A percentile compares a stretch with the other conserved stretches of the same genome.
These are phyloP conservation scores for Bassia scoparia DNA, from an alignment of 148 eudicot species.

Conservation along the genomic window DNA sequence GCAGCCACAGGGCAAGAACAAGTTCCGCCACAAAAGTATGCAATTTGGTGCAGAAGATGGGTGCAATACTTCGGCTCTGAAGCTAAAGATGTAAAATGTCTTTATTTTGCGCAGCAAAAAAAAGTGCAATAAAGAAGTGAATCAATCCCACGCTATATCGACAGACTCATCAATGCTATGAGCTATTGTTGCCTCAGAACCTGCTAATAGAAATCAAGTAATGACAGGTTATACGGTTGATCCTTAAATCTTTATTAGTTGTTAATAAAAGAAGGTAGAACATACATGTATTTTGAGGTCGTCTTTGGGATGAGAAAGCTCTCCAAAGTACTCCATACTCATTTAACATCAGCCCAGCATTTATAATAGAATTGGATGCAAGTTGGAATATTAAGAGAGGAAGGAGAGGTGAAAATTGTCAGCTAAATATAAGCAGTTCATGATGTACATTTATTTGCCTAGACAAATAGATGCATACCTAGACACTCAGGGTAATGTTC, in stretches of 20 bases:
- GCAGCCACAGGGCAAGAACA: slow-evolving; percentile 86
- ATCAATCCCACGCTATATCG: slow-evolving; percentile 52
- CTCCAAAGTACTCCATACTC: slow-evolving; percentile 76
- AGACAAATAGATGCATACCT: slow-evolving; percentile 12
- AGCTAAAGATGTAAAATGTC: neutral
- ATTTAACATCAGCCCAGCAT: slow-evolving; percentile 87
- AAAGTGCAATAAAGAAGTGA: slow-evolving; percentile 11
- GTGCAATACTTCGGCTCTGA: slow-evolving; percentile 20
- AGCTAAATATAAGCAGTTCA: too few species aligned
- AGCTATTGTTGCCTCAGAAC: slow-evolving; percentile 81
- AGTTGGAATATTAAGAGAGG: slow-evolving; percentile 27
- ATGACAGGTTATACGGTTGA: slow-evolving; percentile 5
- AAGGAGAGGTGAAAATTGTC: slow-evolving; percentile 4
- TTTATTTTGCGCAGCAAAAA: slow-evolving; percentile 10
- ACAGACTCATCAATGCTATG: slow-evolving; percentile 64
- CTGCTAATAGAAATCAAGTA: slow-evolving; percentile 37
- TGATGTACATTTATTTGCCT: neutral
- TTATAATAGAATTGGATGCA: slow-evolving; percentile 92
- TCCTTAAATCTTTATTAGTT: neutral
- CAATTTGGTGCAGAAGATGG: slow-evolving; percentile 59
- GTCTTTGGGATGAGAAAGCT: slow-evolving; percentile 87
- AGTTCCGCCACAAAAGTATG: slow-evolving; percentile 90
- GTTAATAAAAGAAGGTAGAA: neutral
- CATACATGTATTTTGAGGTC: slow-evolving; percentile 79
- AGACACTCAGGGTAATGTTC: slow-evolving; percentile 98